Percentiles rank a stretch among this genome's conserved stretches.
Evolutionary conservation across 139 green algal species (phyloP).

Genomic region (Astrephomene gubernaculifera): DNA sequence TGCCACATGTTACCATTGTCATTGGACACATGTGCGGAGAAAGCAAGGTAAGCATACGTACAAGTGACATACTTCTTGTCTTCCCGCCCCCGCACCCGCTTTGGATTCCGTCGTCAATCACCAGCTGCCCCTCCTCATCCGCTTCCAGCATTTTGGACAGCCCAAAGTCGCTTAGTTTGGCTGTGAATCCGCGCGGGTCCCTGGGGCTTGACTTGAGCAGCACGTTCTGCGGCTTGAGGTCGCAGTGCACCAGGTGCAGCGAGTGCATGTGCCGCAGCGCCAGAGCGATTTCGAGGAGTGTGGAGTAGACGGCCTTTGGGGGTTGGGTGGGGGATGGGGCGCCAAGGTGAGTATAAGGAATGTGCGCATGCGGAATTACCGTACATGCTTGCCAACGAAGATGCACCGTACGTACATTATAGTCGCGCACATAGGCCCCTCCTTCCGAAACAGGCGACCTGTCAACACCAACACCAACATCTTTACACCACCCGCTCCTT

Average conservation of each 20-base stretch:
- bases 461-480: neutral
- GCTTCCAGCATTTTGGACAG: conserved; percentile 54
- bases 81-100: conserved; percentile 10
- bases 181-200: conserved; percentile 64
- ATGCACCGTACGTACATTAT: too few species aligned
- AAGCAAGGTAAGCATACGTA: too few species aligned
- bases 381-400: too few species aligned
- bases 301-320: conserved; percentile 33
- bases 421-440: too few species aligned
- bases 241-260: conserved; percentile 60
- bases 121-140: conserved; percentile 34
- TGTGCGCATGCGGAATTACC: too few species aligned
- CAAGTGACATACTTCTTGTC: neutral
- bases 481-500: neutral
- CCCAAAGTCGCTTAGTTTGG: conserved; percentile 82
- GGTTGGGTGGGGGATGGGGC: neutral
- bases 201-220: conserved; percentile 57
- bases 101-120: conserved; percentile 8
- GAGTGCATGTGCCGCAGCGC: conserved; percentile 69
- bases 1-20: too few species aligned
- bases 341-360: too few species aligned
- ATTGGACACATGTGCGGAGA: too few species aligned
- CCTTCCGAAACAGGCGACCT: neutral
- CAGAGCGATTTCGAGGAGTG: conserved; percentile 47
- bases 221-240: conserved; percentile 83